Conservation (phyloP, 208 protist genomes). For the Crithidia acanthocephali region DNA sequence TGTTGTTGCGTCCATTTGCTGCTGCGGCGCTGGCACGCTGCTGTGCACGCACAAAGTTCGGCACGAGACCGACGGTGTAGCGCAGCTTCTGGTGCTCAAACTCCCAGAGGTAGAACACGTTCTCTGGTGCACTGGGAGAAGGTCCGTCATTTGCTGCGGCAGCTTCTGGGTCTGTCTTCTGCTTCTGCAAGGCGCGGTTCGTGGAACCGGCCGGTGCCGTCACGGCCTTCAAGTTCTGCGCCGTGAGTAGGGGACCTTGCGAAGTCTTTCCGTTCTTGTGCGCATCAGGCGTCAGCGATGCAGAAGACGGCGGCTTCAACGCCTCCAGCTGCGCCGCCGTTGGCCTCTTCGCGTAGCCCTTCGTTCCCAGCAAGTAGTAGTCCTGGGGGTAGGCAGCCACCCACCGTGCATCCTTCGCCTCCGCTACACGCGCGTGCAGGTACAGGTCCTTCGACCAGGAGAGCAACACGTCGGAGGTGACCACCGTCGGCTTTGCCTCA, state of each 20-base stretch:
- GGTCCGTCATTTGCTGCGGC: too few relatives aligned
- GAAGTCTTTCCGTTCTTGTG: too few relatives aligned
- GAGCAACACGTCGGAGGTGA: slow-evolving; percentile 27
- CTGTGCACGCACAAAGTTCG: slow-evolving; percentile 25
- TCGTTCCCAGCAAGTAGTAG: slow-evolving; percentile 6
- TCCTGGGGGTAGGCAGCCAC: slow-evolving; percentile 7
- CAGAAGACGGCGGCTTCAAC: background rate
- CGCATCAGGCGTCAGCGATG: background rate
- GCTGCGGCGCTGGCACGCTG: background rate
- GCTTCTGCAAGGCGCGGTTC: too few relatives aligned
- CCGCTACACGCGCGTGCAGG: slow-evolving; percentile 15
- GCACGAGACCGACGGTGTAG: slow-evolving; percentile 25
- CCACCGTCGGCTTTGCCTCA: slow-evolving; percentile 1
- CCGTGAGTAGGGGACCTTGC: background rate
- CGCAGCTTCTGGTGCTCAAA: slow-evolving; percentile 20
- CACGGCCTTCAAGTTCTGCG: background rate
- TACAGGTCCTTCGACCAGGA: slow-evolving; percentile 34
- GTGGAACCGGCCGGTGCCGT: too few relatives aligned
- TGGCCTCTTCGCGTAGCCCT: background rate
- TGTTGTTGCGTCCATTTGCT: background rate
- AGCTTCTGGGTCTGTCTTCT: background rate
- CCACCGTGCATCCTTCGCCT: slow-evolving; percentile 14
- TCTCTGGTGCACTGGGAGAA: too few relatives aligned
- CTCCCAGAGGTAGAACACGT: slow-evolving; percentile 35
- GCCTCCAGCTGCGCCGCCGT: slow-evolving; percentile 3